These are phyloP conservation scores for Fragaria nilgerrensis DNA, from an alignment of 306 rosid genomes.

Conservation along the genomic window DNA sequence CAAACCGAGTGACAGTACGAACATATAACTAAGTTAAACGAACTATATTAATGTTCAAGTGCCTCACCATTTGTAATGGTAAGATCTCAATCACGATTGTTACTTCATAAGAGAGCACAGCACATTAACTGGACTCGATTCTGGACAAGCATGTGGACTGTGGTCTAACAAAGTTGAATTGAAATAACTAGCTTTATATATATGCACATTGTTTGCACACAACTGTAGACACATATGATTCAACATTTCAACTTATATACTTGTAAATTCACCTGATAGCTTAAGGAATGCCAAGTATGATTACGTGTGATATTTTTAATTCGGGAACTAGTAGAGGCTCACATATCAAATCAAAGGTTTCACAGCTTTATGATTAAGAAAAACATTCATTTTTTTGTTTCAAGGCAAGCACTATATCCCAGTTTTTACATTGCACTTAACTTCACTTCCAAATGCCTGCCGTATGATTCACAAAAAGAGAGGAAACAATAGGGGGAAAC, in stretches of 20 bases:
- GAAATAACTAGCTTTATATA: neutral
- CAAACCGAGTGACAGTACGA: neutral
- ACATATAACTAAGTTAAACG: neutral
- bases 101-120: neutral
- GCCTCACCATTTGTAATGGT: neutral
- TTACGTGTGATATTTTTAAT: neutral
- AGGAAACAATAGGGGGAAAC: neutral
- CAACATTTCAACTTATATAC: neutral
- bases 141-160: neutral
- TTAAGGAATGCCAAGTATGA: neutral
- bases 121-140: neutral
- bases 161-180: neutral
- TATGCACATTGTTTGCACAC: neutral
- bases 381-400: neutral
- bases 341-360: neutral
- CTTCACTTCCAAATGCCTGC: neutral
- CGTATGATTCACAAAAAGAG: neutral
- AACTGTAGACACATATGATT: neutral
- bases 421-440: neutral
- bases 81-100: neutral
- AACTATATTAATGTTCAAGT: neutral
- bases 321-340: neutral
- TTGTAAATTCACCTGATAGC: neutral
- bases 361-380: neutral
- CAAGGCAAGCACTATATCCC: neutral